Base-by-base conservation (phyloP, 345 rosid genomes). In the Corymbia maculata region DNA sequence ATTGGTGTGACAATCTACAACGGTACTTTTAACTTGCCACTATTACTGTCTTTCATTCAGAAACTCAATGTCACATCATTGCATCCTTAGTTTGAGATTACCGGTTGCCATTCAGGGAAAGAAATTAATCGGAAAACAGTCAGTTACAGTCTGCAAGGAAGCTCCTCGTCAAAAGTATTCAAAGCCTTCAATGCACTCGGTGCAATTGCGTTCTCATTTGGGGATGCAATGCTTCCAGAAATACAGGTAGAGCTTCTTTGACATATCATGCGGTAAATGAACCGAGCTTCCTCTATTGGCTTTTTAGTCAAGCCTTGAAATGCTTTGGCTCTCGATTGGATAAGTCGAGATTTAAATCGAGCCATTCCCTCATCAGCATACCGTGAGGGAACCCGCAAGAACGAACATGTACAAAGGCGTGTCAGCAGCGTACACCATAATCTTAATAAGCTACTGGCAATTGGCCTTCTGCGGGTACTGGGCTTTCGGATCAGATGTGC, bases 201-300 rank as follows among this genome's bases (percentile, higher is more conserved):
- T 61, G 91, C 91, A 66, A 93, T 94, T 79, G 95, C 95, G 51
- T 94, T 92, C 88, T 93, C 94, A 32, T 93, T 94, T 82, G 95
- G 94, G 85, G 94, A 93, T 89, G 94, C 93, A 52, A 91, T 94
- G 94, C 95, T 93, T 89, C 95, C 94, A 13, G 95, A 93, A 90
- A 93, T 93, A 91, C 95, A 94, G 92, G 95, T 94, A 87, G 45
- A 26, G 44, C 15, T 30, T 85, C n/a, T 52, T 47, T 10, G 9
- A 61, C 30, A 17, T 36, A 51, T 79, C 26, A 11, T 44, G 28
- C 12, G 28, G 28, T 19, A 75, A 42, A 75, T 75, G 19, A 75
- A 75, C 84, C 13, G 1, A 75, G 84, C 84, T 10, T 75, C 84
- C 28, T 10, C 5, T 42, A 19, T 21, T 16, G 22, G 44, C 6